Evolutionary conservation across 192 early-diverging fungal species (phyloP), one percentile per base, ranked within the genome.

Genomic region (Chytriomyces sp.): DNA sequence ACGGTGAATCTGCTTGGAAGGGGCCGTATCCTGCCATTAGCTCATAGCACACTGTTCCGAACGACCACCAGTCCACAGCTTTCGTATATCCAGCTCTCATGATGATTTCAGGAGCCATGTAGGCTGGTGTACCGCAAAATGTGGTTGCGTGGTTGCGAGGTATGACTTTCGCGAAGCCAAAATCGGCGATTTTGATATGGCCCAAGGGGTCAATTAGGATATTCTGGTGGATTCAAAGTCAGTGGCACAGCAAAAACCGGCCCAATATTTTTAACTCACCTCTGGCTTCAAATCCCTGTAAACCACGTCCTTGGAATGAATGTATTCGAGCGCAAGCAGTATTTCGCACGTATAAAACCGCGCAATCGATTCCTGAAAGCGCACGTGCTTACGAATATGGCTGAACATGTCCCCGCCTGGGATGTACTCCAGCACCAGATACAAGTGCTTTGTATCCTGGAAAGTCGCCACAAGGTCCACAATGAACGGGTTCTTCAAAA

Each of bases 121-220:
- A 83, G 62, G 94, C 91, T 3, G 93, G 91, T 10, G 94, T 96
- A 59, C 95, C 95, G 80, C 95, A 95, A 78, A 95, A 95, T 7
- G 68, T 69, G 6, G 68, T 69, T 35, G 73, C 73, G 23, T 75
- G 73, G 45, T 75, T 81, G 90, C 89, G 18, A 83, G 83, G 6
- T 89, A 91, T 66, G 87, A 84, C 75, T 91, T 92, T 73, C 16
- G 92, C 92, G 50, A 82, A 82, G 16, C 91, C 91, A 81, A 92
- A 90, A 80, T 91, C 91, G 0, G 89, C 88, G 64, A 92, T 88
- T 75, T 92, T 92, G 67, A 92, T 82, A 62, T 91, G 90, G 0
- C 91, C 90, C 60, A 82, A 82, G 0, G 80, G 83, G 68, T 91
- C 90, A 45, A 92, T 78, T 24, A 92, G 70, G 53, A 92, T 80